Evolutionary conservation across 495 filamentous ascomycete species (phyloP), one percentile per base, ranked within the genome.

Genomic region (Hyphodiscus hymeniophilus): DNA sequence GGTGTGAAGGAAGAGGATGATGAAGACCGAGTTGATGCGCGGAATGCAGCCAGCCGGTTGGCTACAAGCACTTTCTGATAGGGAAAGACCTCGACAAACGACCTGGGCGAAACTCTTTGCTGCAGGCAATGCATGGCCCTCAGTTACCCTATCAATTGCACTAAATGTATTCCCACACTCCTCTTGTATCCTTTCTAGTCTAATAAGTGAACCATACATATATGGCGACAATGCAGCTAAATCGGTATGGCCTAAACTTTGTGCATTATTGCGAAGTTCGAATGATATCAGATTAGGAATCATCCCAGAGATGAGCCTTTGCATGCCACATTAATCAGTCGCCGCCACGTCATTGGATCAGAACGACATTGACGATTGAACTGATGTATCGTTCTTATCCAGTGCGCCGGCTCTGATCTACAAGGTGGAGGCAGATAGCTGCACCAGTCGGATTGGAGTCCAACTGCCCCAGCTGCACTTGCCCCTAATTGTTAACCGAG

Each of bases 1-100:
- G 78, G 80, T 11, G 67, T 85, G 28, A 72, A 80, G 35, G 89
- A 91, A 63, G 91, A 95, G 57, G 87, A 89, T 48, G 92, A 98
- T 62, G 87, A 91, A 52, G 94, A 97, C 62, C 75, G 89, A 48
- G 80, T 97, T 42, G 92, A 99, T 72, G 92, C 92, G 16, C 79
- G 84, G 63, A 96, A 96, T 68, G 92, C 92, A 24, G 92, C 92
- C 20, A 94, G 85, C 64, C 79, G 92, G 58, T 71, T 99, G 66
- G 92, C 92, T 24, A 83, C 87, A 40, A 95, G 88, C 68, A 95
- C 90, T 15, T 98, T 96, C 64, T 96, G 49, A 67, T 45, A 20
- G 15, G 24, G 38, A 31, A 16, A 42, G 21, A n/a, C n/a, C n/a
- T n/a, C n/a, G n/a, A 28, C 16, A 47, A 23, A 21, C 45, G 33